Conservation (phyloP, 441 rosid species). For the Adansonia madagascariensis region DNA sequence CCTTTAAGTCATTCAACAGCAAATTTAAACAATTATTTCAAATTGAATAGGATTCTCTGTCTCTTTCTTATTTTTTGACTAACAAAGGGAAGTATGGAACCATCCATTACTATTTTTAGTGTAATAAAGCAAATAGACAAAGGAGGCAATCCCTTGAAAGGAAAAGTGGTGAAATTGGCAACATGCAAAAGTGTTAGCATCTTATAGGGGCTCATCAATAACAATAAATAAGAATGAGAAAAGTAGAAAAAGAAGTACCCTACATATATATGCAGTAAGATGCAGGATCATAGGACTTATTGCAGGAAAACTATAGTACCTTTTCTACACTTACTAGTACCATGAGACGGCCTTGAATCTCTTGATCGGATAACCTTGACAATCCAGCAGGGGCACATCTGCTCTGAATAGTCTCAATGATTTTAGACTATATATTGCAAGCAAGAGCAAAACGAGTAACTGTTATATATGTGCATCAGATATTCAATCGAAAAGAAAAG, state of each 20-base stretch:
- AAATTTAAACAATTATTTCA: neutral
- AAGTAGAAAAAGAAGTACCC: neutral
- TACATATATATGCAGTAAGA: neutral
- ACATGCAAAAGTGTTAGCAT: neutral
- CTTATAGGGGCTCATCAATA: neutral
- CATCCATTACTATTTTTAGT: neutral
- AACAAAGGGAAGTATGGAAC: neutral
- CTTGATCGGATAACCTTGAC: conserved; percentile 87
- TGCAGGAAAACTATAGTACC: conserved; percentile 39
- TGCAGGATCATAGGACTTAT: conserved; percentile 10
- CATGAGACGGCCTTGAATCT: conserved; percentile 91
- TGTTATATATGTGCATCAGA: neutral
- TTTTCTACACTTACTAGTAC: conserved; percentile 82
- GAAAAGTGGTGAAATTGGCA: neutral
- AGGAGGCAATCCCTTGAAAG: neutral
- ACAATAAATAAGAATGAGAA: neutral
- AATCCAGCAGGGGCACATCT: conserved; percentile 94
- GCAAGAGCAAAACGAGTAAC: conserved; percentile 91
- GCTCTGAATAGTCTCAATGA: conserved; percentile 98
- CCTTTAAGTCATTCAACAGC: neutral
- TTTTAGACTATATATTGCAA: conserved; percentile 76
- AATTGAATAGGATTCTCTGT: neutral
- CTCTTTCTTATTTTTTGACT: neutral
- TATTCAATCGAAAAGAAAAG: neutral
- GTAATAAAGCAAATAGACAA: neutral